Evolutionary conservation across 768 basidiomycete genomes (phyloP), one percentile per base, ranked within the genome.

Genomic region (Serendipita vermifera): DNA sequence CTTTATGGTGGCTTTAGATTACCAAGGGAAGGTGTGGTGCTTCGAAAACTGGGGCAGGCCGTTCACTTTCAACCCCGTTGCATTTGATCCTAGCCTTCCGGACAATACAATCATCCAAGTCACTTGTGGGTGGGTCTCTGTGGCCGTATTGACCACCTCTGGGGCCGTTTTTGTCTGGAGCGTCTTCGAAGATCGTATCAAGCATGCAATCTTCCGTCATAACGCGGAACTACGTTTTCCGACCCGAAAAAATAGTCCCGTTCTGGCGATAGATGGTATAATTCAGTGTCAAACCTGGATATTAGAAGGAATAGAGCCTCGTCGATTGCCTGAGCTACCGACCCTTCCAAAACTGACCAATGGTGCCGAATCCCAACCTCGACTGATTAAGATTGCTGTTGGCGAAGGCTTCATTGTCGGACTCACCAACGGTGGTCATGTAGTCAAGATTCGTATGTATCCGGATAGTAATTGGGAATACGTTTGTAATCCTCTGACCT

Each of bases 81-180:
- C 69, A 33, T 58, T 75, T 53, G 70, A 73, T 58, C 67, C 65
- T 7, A 68, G 70, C 1, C 73, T 78, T 15, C 64, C 71, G 2
- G 67, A 78, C 24, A 68, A 82, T 31, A 70, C 68, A 3, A 76
- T 81, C 36, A 59, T 66, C 2, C 64, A 66, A 14, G 74, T 88
- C 35, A 83, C 82, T 64, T 83, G 85, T 61, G 89, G 89, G 38
- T 92, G 90, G 90, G 59, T 63, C 13, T 87, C 85, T 66, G 83
- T 83, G 17, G 77, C 81, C 11, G 71, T 83, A 27, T 79, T 93
- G 62, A 85, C 82, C 7, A 71, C 74, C 58, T 72, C 75, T n/a
- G 86, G 87, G 2, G 77, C 81, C 41, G 81, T 86, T 38, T 78
- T 81, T 59, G 78, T 84, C 3, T 87, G 82, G 79, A 89, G 82